Base-by-base conservation (phyloP, 257 asterid species). In the Ajuga chamaepitys region DNA sequence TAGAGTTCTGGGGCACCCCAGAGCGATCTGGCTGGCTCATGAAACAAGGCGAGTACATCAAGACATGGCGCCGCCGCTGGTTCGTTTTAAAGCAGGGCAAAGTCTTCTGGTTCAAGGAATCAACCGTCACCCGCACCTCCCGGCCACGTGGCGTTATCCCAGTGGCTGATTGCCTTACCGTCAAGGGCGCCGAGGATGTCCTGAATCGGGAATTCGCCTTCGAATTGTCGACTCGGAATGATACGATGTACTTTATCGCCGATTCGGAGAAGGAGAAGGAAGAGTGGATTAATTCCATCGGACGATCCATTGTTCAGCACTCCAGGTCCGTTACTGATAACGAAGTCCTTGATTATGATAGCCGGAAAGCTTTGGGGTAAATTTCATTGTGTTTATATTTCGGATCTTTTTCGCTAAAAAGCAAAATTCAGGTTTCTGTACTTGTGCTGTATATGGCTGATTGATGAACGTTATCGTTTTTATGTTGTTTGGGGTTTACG, bases 61-160 rank as follows among this genome's bases (percentile, higher is more conserved):
- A 93, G 80, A 93, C 96, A 3, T 93, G 98, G 98, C 83, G 98
- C 51, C 97, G 98, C 74, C 91, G 98, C 13, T 93, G 97, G 97
- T 93, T 93, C 86, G 85, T 89, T 9, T 62, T 93, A 62, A 93
- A 87, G 80, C 95, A 89, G 69, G 97, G 98, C 3, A 93, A 84
- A 32, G 84, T 93, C 55, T 93, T 93, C 85, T 93, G 98, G 98
- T 93, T 93, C 87, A 93, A 93, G 87, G 98, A 86, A 37, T 76
- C 85, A 6, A 60, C 66, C 72, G 74, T 93, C 78, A 80, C 74
- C 4, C 88, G 94, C 40, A 84, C 73, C 58, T 87, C 98, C 73
- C 60, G 32, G 16, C 89, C 98, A 0, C 98, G 98, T 4, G 98
- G 98, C 26, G 89, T 86, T 46, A 78, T 93, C 62, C 88, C 93